A percentile compares a stretch with the other conserved stretches of the same genome.
Conservation (phyloP, 805 yeast genomes). For the Metschnikowia cerradonensis region DNA sequence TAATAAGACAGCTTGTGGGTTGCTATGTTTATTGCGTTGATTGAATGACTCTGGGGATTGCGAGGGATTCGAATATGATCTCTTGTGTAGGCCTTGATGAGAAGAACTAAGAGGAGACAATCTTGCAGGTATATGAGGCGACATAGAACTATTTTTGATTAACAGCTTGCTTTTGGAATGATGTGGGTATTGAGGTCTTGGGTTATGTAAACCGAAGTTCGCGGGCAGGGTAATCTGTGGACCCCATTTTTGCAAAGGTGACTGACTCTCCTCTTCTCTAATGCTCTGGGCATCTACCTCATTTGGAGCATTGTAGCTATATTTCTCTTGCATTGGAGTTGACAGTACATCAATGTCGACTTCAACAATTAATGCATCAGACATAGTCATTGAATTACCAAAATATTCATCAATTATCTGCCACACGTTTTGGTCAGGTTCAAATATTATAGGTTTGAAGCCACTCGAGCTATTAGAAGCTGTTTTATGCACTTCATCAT, state of each 20-base stretch:
- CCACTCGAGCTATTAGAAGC: not conserved
- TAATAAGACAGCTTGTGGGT: slow-evolving; percentile 46
- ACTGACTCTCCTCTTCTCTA: not conserved
- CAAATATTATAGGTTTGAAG: slow-evolving; percentile 23
- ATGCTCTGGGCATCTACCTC: not conserved
- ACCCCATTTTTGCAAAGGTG: slow-evolving; percentile 4
- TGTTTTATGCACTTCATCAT: slow-evolving; percentile 1
- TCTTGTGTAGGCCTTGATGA: slow-evolving; percentile 19
- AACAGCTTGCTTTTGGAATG: slow-evolving; percentile 8
- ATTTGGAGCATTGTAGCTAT: not conserved
- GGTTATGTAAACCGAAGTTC: slow-evolving; percentile 25
- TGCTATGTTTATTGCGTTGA: slow-evolving; percentile 9
- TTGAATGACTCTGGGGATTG: slow-evolving; percentile 18
- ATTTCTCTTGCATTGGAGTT: not conserved
- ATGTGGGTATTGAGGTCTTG: slow-evolving; percentile 30
- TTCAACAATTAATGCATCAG: slow-evolving; percentile 61
- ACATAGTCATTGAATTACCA: slow-evolving; percentile 65
- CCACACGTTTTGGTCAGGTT: slow-evolving; percentile 64
- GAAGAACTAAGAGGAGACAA: slow-evolving; percentile 4
- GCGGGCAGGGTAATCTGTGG: not conserved
- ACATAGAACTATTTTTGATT: slow-evolving; percentile 10
- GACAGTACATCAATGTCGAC: slow-evolving; percentile 4
- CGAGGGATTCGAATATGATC: slow-evolving; percentile 35
- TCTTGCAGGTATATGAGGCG: slow-evolving; percentile 6
- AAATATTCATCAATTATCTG: slow-evolving; percentile 52